Conservation (phyloP, 1,284 basidiomycete genomes). For the Ganoderma boninense region DNA sequence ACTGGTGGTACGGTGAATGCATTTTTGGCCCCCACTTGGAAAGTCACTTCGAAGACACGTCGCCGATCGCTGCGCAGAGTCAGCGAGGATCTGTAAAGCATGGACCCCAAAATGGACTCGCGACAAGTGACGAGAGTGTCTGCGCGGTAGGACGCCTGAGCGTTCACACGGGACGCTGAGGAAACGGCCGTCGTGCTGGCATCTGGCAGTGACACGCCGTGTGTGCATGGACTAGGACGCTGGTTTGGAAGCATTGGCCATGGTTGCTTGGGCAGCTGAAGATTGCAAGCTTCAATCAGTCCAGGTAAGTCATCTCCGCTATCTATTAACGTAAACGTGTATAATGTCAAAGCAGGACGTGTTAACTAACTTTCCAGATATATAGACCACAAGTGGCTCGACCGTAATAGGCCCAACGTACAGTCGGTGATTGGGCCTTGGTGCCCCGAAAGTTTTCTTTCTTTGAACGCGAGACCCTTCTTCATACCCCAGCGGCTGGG, state of each 20-base stretch:
- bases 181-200: neutral
- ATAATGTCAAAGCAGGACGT: neutral
- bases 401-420: neutral
- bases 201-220: neutral
- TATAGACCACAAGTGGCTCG: neutral
- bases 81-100: neutral
- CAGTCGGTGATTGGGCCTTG: neutral
- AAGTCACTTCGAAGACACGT: neutral
- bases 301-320: neutral
- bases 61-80: constrained; percentile 1
- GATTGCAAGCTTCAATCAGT: neutral
- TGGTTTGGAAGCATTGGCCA: neutral
- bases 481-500: neutral
- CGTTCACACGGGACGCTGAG: neutral
- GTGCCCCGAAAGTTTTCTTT: neutral
- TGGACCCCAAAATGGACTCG: neutral
- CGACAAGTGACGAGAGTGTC: neutral
- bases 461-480: neutral
- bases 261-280: neutral
- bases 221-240: neutral
- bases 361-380: neutral
- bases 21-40: neutral
- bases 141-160: neutral
- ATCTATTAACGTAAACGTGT: neutral
- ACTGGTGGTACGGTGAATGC: neutral